Conservation (phyloP, 2,329 filamentous ascomycete genomes). For the Cladosporium sp. region DNA sequence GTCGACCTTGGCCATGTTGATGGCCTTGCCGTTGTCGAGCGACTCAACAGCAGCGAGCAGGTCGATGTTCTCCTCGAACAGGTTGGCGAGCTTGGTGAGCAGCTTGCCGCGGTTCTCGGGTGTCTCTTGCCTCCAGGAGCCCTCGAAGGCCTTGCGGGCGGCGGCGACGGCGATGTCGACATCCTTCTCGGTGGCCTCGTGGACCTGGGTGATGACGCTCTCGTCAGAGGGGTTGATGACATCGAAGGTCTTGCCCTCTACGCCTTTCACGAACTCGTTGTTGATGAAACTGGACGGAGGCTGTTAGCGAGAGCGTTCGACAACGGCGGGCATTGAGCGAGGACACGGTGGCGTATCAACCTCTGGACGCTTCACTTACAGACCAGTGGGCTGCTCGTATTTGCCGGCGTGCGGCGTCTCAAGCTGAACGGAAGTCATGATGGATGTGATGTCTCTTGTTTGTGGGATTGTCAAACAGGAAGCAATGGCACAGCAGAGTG, state of each 20-base stretch:
- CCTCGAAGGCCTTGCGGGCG: constrained; percentile 62
- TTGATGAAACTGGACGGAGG: constrained; percentile 76
- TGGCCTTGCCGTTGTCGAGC: constrained; percentile 37
- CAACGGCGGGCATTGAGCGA: not conserved
- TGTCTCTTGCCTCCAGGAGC: constrained; percentile 51
- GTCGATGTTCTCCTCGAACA: constrained; percentile 38
- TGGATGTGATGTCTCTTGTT: constrained; percentile 12
- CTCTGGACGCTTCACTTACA: constrained; percentile 52
- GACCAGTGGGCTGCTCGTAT: constrained; percentile 51
- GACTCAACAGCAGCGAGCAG: constrained; percentile 46
- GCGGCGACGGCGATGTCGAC: constrained; percentile 68
- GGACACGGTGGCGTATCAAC: constrained; percentile 27
- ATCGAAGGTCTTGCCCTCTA: constrained; percentile 52
- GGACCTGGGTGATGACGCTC: constrained; percentile 50
- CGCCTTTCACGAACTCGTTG: constrained; percentile 78
- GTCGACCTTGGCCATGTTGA: constrained; percentile 75
- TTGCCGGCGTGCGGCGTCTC: constrained; percentile 64
- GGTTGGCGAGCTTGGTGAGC: constrained; percentile 44
- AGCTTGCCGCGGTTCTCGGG: constrained; percentile 38
- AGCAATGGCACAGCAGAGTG: not conserved
- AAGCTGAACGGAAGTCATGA: constrained; percentile 52
- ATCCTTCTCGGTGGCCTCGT: constrained; percentile 63
- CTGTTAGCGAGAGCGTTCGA: constrained; percentile 69
- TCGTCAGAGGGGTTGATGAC: constrained; percentile 30
- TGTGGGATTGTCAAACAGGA: constrained; percentile 7